Evolutionary conservation across 2,329 filamentous ascomycete genomes (phyloP), one percentile per base, ranked within the genome.

Genomic region (Fusarium luffae): DNA sequence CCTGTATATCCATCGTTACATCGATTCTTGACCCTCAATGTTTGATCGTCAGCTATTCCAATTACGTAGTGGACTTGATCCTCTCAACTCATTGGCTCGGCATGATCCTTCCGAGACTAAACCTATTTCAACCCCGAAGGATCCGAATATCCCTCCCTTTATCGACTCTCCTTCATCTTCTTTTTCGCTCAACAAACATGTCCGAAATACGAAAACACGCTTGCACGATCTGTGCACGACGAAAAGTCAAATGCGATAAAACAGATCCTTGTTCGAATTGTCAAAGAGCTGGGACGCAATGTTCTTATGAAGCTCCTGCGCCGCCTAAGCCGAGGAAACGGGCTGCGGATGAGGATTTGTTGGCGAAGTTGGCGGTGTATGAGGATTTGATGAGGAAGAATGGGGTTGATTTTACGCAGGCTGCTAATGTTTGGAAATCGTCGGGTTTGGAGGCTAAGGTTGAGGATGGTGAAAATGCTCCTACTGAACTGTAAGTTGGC

Each of bases 211-310:
- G 34, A n/a, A 75, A 67, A 47, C n/a, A 73, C 7, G 71, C 72
- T 4, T 75, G 73, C 4, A 58, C 59, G 4, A 28, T 70, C 2
- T 74, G 71, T 48, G 59, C 71, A 6, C 71, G 71, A 14, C 71
- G 71, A 3, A 74, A 74, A 14, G 65, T 74, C 3, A 69, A 78
- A 54, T 85, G 83, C 65, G 79, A 85, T 65, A 78, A 78, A 44
- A 65, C 65, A 16, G 70, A 75, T 3, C 82, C 82, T 1, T 85
- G 83, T 57, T 79, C 79, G 10, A 85, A 84, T 63, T 85, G 83
- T 55, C 59, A 73, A 41, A 84, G 81, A 62, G 75, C 81, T 3
- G 59, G 73, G 11, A 54, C 59, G 2, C 54, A 70, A 44, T 79
- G 78, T 28, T 34, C 61, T 0, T 78, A 77, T 19, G 65, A 74